A percentile compares a stretch with the other conserved stretches of the same genome.
phyloP scores from a whole-genome alignment of 306 rosid genomes.

The Geum urbanum region DNA sequence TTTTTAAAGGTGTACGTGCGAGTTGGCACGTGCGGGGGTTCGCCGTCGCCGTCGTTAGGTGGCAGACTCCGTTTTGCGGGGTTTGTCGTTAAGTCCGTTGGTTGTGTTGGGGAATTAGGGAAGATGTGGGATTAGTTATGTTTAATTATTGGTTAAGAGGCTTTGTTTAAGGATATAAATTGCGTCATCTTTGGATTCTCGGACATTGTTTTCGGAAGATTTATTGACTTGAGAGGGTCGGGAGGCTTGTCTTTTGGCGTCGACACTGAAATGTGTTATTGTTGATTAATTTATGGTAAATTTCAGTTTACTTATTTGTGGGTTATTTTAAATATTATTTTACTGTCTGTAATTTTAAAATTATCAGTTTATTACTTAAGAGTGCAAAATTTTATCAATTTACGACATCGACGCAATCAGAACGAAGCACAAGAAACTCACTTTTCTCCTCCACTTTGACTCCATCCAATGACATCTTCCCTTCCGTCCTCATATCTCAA shows the following conservation, averaged over 20 bases:
- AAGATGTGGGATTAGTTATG: background rate
- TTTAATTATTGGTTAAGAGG: background rate
- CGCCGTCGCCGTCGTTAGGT: background rate
- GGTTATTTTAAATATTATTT: too few relatives aligned
- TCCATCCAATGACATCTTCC: too few relatives aligned
- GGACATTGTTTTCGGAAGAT: constrained; percentile 13
- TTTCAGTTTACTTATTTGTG: too few relatives aligned
- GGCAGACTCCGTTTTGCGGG: background rate
- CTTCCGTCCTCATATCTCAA: too few relatives aligned
- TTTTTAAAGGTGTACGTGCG: background rate
- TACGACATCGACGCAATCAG: too few relatives aligned
- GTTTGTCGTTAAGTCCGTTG: constrained; percentile 28
- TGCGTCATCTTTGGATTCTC: constrained; percentile 17
- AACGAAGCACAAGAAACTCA: too few relatives aligned
- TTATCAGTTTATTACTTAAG: too few relatives aligned
- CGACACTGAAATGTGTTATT: background rate
- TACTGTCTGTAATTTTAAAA: too few relatives aligned
- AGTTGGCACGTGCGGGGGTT: background rate
- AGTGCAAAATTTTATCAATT: too few relatives aligned
- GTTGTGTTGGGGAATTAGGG: constrained; percentile 18
- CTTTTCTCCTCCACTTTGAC: too few relatives aligned
- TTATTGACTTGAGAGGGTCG: background rate
- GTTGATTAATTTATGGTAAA: too few relatives aligned
- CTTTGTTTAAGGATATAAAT: background rate
- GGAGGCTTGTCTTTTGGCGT: constrained; percentile 6